Conservation (phyloP, 2,329 filamentous ascomycete species). For the Blumeria graminis region DNA sequence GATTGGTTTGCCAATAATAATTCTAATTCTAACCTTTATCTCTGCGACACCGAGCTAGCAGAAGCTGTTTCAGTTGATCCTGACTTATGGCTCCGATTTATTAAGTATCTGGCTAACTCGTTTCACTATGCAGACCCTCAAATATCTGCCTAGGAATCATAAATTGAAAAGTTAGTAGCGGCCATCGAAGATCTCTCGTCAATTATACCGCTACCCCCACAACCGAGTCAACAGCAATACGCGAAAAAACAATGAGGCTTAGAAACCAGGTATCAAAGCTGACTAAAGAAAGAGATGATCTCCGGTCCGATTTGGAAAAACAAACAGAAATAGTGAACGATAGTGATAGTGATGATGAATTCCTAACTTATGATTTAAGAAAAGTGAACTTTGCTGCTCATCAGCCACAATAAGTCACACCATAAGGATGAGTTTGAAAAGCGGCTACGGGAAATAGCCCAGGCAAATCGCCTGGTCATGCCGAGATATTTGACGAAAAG, state of each 20-base stretch:
- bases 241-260: background rate
- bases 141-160: background rate
- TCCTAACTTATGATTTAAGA: background rate
- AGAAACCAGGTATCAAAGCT: background rate
- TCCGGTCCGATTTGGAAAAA: background rate
- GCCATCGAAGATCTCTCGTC: background rate
- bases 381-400: background rate
- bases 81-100: background rate
- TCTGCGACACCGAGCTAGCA: background rate
- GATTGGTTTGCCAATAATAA: background rate
- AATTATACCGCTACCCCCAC: background rate
- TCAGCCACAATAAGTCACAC: background rate
- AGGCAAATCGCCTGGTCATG: background rate
- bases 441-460: background rate
- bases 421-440: background rate
- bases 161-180: background rate
- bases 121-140: background rate
- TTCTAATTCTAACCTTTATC: background rate
- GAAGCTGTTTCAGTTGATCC: background rate
- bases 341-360: background rate
- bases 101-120: background rate
- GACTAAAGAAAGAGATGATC: background rate
- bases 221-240: background rate
- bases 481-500: background rate
- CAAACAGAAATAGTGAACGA: background rate